Conservation (phyloP, 2,329 filamentous ascomycete species). For the Cyphellophora attinorum region DNA sequence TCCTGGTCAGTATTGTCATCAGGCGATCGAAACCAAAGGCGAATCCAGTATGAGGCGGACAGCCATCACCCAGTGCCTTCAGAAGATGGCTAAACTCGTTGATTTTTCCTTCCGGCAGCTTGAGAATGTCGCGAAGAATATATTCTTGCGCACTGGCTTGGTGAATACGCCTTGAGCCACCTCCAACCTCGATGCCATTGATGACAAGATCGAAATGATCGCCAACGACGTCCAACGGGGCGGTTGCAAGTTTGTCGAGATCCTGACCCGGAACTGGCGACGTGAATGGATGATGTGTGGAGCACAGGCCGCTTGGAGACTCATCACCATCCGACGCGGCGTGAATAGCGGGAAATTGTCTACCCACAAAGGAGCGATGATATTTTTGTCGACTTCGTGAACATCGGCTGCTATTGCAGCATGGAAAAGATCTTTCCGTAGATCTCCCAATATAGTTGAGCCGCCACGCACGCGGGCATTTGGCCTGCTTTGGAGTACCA, state of each 20-base stretch:
- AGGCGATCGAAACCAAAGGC: conserved; percentile 87
- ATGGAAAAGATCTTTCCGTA: conserved; percentile 62
- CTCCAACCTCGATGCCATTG: conserved; percentile 89
- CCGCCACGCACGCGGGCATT: conserved; percentile 59
- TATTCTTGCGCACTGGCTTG: conserved; percentile 72
- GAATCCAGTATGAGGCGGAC: conserved; percentile 89
- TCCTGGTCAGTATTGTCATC: conserved; percentile 67
- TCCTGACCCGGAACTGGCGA: conserved; percentile 61
- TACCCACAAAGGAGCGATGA: conserved; percentile 73
- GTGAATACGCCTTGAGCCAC: conserved; percentile 88
- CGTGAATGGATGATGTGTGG: conserved; percentile 94
- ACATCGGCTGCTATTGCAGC: conserved; percentile 55
- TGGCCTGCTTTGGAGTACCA: conserved; percentile 70
- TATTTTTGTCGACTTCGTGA: conserved; percentile 37
- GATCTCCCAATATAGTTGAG: conserved; percentile 55
- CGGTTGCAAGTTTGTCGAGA: conserved; percentile 60
- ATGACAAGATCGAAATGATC: conserved; percentile 95
- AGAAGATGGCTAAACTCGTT: conserved; percentile 77
- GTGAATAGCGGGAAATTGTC: conserved; percentile 89
- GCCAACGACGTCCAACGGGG: conserved; percentile 64
- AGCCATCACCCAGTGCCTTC: conserved; percentile 70
- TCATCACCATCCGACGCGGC: conserved; percentile 72
- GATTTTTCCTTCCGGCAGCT: conserved; percentile 64
- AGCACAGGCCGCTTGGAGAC: conserved; percentile 66
- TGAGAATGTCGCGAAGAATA: conserved; percentile 72